A percentile compares a stretch with the other conserved stretches of the same genome.
Evolutionary conservation across 2,329 filamentous ascomycete species (phyloP).

Genomic region (Ophiostoma quercus): DNA sequence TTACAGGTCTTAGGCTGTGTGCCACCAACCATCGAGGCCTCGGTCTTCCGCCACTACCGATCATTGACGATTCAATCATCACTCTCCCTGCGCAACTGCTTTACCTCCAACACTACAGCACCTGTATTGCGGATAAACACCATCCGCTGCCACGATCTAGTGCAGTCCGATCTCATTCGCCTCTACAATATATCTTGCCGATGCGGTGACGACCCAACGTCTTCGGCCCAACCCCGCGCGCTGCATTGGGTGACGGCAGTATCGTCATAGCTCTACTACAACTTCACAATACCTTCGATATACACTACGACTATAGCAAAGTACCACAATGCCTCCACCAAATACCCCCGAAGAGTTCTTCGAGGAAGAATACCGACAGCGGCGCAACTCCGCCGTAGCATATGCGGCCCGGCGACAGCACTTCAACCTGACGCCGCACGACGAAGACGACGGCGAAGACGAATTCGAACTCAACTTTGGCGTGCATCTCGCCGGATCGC

Average conservation of each 20-base stretch:
- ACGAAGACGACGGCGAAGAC: constrained; percentile 17
- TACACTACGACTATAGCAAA: background rate
- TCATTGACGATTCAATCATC: background rate
- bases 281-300: background rate
- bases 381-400: constrained; percentile 10
- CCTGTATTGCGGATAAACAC: background rate
- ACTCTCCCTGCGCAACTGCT: background rate
- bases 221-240: constrained; percentile 2
- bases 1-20: background rate
- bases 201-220: background rate
- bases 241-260: background rate
- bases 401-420: constrained; percentile 16
- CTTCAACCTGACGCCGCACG: constrained; percentile 19
- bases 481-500: background rate
- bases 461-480: constrained; percentile 18
- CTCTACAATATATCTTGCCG: background rate
- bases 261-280: background rate
- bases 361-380: constrained; percentile 23
- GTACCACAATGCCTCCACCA: constrained; percentile 31
- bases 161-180: background rate
- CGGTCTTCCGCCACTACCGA: background rate
- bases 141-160: background rate
- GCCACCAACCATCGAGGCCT: background rate
- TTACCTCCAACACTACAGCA: background rate
- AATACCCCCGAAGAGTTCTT: constrained; percentile 30